Evolutionary conservation across 345 rosid genomes (phyloP).

Genomic region (Gossypium bickii): DNA sequence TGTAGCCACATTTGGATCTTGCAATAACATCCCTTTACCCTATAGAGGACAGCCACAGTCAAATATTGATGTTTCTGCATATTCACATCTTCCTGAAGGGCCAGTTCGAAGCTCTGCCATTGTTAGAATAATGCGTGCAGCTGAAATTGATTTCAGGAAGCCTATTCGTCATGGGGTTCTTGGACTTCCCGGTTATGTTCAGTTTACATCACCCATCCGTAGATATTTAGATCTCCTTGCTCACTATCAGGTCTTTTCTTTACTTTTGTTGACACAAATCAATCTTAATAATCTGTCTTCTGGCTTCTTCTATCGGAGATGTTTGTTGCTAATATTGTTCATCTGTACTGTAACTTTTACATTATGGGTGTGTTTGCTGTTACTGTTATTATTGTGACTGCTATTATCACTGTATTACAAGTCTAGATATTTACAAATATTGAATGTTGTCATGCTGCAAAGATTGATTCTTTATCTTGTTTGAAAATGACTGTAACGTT

Average conservation of each 20-base stretch:
- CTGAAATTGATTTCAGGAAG: constrained; percentile 78
- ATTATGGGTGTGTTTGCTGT: background rate
- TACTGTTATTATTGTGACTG: background rate
- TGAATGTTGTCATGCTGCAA: background rate
- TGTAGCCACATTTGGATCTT: constrained; percentile 74
- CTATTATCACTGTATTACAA: background rate
- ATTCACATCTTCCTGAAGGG: constrained; percentile 89
- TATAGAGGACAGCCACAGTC: constrained; percentile 98
- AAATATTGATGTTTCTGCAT: constrained; percentile 71
- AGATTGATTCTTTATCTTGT: constrained; percentile 1
- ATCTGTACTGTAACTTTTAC: background rate
- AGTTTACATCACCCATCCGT: constrained; percentile 96
- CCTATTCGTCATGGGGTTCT: constrained; percentile 86
- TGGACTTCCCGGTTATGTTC: constrained; percentile 94
- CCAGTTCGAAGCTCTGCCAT: constrained; percentile 78
- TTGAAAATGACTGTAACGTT: background rate
- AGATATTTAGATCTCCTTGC: constrained; percentile 95
- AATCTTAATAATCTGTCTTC: background rate
- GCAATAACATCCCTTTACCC: constrained; percentile 73
- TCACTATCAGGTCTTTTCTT: constrained; percentile 75
- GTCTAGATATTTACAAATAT: background rate
- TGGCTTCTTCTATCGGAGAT: background rate
- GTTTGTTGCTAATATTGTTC: background rate
- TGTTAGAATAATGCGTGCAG: constrained; percentile 80
- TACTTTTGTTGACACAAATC: background rate